Evolutionary conservation across 2,329 filamentous ascomycete genomes (phyloP), one percentile per base, ranked within the genome.

Genomic region (Rhexocercosporidium sp.): DNA sequence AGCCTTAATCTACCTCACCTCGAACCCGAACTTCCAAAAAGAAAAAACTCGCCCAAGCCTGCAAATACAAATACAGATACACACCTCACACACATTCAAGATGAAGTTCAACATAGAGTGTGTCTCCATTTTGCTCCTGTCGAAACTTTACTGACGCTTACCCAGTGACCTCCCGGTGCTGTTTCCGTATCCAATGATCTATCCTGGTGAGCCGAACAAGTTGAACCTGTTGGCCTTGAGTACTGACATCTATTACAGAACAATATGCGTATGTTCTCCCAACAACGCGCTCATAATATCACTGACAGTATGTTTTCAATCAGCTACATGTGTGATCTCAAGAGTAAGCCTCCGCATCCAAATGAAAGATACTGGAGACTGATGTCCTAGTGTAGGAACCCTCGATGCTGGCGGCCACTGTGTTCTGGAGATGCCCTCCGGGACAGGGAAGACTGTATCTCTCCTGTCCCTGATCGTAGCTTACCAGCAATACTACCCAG

Each of bases 381-480:
- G 27, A 74, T 54, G 9, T 22, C 57, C n/a, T 18, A 8, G 39
- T 31, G 8, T 41, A 82, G 81, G 83, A 79, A 98, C 96, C 22
- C 90, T 99, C 76, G 96, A 99, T 85, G 92, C 91, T 22, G 93
- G 93, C 62, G 96, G 96, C 69, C 94, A 99, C 81, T 97, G 94
- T 79, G 95, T 99, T 25, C 82, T 99, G 74, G 96, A 99, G 82
- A 99, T 99, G 96, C 96, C 96, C 80, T 99, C 96, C 67, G 96
- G 96, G 51, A 99, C 96, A 27, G 96, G 96, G 69, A 99, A 99
- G 84, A 99, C 96, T 0, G 92, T 99, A 29, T 97, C 96, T 11
- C 85, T 99, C 4, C 84, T 99, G 53, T 97, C 96, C 0, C 87
- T 99, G 73, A 99, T 99, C 76, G 90, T 99, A 66, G 95, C 96